Percentiles rank a stretch among this genome's conserved stretches.
Evolutionary conservation across 164 flowering plant genomes (phyloP).

Genomic region (Berberis vulgaris): DNA sequence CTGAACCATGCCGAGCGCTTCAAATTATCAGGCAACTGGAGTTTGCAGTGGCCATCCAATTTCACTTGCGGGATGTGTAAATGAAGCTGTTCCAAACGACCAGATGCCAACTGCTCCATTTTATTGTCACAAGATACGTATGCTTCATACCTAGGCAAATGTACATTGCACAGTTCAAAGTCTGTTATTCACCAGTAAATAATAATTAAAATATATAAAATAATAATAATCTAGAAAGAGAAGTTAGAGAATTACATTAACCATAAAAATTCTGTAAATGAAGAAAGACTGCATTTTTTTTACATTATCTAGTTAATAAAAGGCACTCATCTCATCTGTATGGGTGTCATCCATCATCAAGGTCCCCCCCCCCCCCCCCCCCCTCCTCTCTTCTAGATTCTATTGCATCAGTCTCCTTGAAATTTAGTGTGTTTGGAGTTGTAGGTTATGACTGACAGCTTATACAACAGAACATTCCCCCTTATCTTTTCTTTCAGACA

Average conservation of each 20-base stretch:
- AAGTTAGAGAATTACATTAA: background rate
- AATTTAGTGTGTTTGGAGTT: too few species aligned
- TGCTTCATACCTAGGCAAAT: slow-evolving; percentile 55
- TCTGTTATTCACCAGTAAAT: background rate
- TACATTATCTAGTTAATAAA: background rate
- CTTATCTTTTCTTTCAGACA: too few species aligned
- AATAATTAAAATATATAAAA: background rate
- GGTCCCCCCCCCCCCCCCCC: too few species aligned
- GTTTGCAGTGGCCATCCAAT: slow-evolving; percentile 34
- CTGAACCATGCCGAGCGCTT: slow-evolving; percentile 59
- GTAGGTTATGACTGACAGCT: too few species aligned
- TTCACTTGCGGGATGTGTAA: slow-evolving; percentile 39
- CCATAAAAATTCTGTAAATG: background rate
- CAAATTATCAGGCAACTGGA: slow-evolving; percentile 34
- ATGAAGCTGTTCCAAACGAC: slow-evolving; percentile 44
- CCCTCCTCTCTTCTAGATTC: too few species aligned
- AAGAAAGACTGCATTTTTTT: background rate
- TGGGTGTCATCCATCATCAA: too few species aligned
- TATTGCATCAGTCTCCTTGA: too few species aligned
- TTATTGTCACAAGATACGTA: slow-evolving; percentile 26
- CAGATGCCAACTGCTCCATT: slow-evolving; percentile 47
- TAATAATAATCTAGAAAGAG: background rate
- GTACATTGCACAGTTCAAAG: background rate
- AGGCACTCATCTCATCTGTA: background rate
- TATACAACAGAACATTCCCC: too few species aligned